phyloP scores from a whole-genome alignment of 2,329 filamentous ascomycete genomes.

The Pleomassaria siparia region DNA sequence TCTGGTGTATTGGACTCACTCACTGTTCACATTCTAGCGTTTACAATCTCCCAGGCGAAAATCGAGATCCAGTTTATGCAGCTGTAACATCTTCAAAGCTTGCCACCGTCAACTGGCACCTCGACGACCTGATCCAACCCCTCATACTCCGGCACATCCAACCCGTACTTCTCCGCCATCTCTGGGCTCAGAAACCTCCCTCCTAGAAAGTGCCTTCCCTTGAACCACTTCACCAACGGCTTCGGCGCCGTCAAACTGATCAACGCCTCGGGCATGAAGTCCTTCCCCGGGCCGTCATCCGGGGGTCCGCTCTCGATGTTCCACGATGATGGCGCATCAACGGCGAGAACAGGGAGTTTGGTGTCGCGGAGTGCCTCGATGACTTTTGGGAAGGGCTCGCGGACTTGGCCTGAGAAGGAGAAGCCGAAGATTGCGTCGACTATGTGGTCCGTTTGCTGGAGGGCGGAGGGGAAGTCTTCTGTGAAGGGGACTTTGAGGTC shows the following conservation, averaged over 20 bases:
- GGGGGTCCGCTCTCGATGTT: slow-evolving; percentile 87
- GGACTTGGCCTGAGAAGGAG: slow-evolving; percentile 86
- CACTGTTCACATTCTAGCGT: too few relatives aligned
- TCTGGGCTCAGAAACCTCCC: slow-evolving; percentile 80
- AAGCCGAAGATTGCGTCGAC: slow-evolving; percentile 96
- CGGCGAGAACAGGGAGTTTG: slow-evolving; percentile 75
- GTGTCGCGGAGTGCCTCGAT: slow-evolving; percentile 76
- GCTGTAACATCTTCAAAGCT: too few relatives aligned
- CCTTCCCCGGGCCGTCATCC: slow-evolving; percentile 70
- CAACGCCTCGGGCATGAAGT: slow-evolving; percentile 77
- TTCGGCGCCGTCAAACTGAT: slow-evolving; percentile 94
- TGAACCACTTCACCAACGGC: slow-evolving; percentile 80
- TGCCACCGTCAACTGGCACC: slow-evolving; percentile 21
- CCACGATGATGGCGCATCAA: slow-evolving; percentile 95
- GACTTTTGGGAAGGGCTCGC: slow-evolving; percentile 85
- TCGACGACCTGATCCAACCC: slow-evolving; percentile 91
- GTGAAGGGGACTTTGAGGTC: slow-evolving; percentile 83
- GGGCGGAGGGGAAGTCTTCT: slow-evolving; percentile 70
- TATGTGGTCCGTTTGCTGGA: slow-evolving; percentile 73
- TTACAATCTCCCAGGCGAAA: too few relatives aligned
- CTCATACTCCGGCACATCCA: slow-evolving; percentile 80
- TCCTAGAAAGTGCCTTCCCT: slow-evolving; percentile 86
- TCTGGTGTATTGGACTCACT: too few relatives aligned
- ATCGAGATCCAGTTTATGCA: too few relatives aligned
- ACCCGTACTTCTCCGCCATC: slow-evolving; percentile 81